These are phyloP conservation scores for Chrysoporthe deuterocubensis DNA, from an alignment of 2,329 filamentous ascomycete species.

Conservation along the genomic window DNA sequence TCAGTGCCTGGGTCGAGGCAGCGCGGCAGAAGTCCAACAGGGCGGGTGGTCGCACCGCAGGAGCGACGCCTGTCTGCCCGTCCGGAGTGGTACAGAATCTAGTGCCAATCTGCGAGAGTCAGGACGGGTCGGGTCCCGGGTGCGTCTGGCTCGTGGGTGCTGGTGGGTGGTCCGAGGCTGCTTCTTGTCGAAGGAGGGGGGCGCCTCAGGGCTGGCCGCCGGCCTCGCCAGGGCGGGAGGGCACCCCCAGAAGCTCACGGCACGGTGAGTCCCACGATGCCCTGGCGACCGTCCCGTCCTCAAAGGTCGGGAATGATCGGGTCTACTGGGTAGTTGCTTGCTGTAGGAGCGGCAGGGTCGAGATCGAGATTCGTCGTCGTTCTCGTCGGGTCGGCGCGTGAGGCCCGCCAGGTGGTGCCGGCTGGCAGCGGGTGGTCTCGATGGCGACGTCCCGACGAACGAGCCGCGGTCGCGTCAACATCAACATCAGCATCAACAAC, in stretches of 20 bases:
- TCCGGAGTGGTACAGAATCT: not conserved
- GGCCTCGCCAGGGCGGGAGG: not conserved
- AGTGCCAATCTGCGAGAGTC: not conserved
- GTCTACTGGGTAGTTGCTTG: no score
- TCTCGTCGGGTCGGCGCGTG: no score
- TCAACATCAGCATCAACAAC: not conserved
- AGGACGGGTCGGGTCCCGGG: not conserved
- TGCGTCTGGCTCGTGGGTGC: not conserved
- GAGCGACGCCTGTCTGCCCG: not conserved
- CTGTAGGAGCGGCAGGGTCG: no score
- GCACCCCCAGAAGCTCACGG: no score
- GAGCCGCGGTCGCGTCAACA: constrained; percentile 10
- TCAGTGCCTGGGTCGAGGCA: not conserved
- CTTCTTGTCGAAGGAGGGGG: not conserved
- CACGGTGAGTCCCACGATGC: no score
- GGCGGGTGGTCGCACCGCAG: not conserved
- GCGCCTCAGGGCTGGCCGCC: not conserved
- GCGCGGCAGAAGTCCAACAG: not conserved
- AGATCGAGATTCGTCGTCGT: not conserved
- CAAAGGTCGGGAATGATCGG: no score
- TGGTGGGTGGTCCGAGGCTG: not conserved
- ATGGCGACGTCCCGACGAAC: not conserved
- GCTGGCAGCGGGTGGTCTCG: not conserved
- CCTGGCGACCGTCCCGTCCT: no score
- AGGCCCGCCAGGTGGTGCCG: constrained; percentile 7